phyloP scores from a whole-genome alignment of 1,284 basidiomycete genomes.

The Tilletia indica region DNA sequence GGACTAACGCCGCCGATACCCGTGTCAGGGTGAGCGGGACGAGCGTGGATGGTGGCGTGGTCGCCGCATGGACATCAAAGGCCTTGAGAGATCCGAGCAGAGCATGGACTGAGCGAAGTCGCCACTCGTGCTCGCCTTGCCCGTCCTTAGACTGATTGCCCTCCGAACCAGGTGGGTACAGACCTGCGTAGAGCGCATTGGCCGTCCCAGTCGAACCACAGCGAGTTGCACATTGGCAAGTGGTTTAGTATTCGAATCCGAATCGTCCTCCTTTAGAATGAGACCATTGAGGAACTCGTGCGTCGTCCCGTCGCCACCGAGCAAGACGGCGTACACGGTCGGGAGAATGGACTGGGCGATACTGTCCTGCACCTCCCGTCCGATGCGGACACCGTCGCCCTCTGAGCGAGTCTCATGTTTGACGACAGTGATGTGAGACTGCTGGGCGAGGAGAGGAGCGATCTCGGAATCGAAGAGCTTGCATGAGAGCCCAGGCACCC shows the following conservation, averaged over 20 bases:
- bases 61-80: neutral
- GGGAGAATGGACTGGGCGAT: constrained; percentile 32
- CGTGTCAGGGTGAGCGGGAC: constrained; percentile 14
- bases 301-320: constrained; percentile 56
- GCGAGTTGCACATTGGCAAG: constrained; percentile 45
- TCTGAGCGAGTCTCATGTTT: constrained; percentile 18
- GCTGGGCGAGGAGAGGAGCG: constrained; percentile 6
- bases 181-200: constrained; percentile 75
- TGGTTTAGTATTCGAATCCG: neutral
- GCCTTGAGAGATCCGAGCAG: neutral
- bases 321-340: constrained; percentile 56
- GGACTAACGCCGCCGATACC: neutral
- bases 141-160: neutral
- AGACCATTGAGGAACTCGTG: constrained; percentile 53
- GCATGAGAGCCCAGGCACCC: neutral
- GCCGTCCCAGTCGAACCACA: constrained; percentile 80
- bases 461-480: neutral
- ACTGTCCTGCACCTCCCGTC: constrained; percentile 19
- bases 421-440: neutral
- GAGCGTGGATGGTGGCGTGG: neutral
- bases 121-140: constrained; percentile 11
- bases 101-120: constrained; percentile 20
- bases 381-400: constrained; percentile 30
- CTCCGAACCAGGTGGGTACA: constrained; percentile 58
- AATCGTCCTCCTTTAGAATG: neutral